Base-by-base conservation (phyloP, 2,329 filamentous ascomycete species). In the Aaosphaeria arxii region DNA sequence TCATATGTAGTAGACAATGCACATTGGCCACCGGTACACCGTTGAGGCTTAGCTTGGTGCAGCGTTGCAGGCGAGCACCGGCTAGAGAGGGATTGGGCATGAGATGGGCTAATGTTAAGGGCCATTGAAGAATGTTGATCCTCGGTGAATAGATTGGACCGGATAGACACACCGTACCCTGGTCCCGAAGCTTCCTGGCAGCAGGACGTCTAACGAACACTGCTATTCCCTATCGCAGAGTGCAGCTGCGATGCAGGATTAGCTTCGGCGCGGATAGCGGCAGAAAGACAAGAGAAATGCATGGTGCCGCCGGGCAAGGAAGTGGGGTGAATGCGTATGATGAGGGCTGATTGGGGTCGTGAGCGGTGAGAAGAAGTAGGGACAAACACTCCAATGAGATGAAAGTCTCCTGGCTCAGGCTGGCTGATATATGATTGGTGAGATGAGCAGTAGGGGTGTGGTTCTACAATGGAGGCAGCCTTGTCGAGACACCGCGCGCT, bases 301-400 rank as follows among this genome's bases (percentile, higher is more conserved):
- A 46, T 40, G 35, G 24, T 29, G 24, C 39, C 40, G 40, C 5
- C 29, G 40, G 45, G 39, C 40, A 29, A 11, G 29, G 32, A 24
- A 43, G 45, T 47, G 39, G 45, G 45, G 45, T 24, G 13, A 5
- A 7, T 17, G n/a, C 6, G 32, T 36, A 17, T 38, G 40, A 40
- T 40, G 41, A 48, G 40, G 41, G 41, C 17, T 43, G 46, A 44
- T 43, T 29, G 40, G 45, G 17, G 45, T 43, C 24, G 30, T 31
- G 46, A 48, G 40, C 45, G 45, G 45, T 47, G 45, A 47, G 45
- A 43, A 11, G 31, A 28, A 36, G 13, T 36, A 40, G 17, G 17
- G 17, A 24, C 17, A 24, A 24, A 24, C 17, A 24, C 35, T 46
- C 35, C 28, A 46, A 33, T 40, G 36, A 13, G 11, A 24, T 24